Conservation (phyloP, 108 stramenopile genomes). For the Cyclotella atomus region DNA sequence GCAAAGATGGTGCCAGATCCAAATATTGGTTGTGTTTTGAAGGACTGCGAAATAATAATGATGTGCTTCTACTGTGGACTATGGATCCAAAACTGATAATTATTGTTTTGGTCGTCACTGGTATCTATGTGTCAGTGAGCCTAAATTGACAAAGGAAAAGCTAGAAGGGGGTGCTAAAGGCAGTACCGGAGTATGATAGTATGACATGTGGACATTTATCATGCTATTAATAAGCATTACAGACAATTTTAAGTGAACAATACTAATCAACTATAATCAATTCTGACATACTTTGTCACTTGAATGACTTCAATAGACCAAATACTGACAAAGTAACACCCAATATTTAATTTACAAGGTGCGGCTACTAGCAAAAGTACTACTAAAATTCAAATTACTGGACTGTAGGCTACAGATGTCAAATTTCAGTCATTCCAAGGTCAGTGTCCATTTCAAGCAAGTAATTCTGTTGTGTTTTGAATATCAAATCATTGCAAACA, state of each 20-base stretch:
- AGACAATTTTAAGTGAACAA: background rate
- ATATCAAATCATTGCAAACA: background rate
- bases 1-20: background rate
- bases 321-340: background rate
- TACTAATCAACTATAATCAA: background rate
- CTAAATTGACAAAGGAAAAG: background rate
- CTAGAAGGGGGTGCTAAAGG: background rate
- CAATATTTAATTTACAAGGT: background rate
- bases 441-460: background rate
- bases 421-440: background rate
- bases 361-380: background rate
- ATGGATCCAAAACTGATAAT: background rate
- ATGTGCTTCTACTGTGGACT: background rate
- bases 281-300: background rate
- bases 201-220: background rate
- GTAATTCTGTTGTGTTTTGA: conserved; percentile 1
- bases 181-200: background rate
- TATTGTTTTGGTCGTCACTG: conserved; percentile 3
- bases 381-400: background rate
- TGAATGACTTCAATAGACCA: background rate
- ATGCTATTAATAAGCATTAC: background rate
- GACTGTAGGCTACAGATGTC: background rate
- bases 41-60: background rate
- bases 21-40: background rate
- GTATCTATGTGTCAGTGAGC: background rate